Conservation (phyloP, 2,329 filamentous ascomycete species). For the Triangularia setosa region DNA sequence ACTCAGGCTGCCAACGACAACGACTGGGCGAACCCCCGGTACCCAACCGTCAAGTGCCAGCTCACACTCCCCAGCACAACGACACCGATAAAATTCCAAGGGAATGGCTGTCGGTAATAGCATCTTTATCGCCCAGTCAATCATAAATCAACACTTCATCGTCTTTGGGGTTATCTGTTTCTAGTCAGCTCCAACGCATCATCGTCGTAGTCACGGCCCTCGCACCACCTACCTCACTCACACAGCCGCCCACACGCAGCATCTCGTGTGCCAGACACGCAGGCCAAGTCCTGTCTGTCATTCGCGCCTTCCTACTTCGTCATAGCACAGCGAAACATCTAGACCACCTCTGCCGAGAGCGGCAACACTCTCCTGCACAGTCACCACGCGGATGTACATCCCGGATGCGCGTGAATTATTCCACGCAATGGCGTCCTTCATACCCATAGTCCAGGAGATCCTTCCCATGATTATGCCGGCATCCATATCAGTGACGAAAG, state of each 20-base stretch:
- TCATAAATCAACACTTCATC: no score
- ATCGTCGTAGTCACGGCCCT: no score
- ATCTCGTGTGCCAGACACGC: neutral
- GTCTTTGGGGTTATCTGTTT: no score
- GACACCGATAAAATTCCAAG: neutral
- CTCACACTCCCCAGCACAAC: neutral
- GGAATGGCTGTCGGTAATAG: neutral
- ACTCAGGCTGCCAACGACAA: neutral
- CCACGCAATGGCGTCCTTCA: constrained; percentile 45
- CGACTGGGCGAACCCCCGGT: neutral
- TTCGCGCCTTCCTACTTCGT: constrained; percentile 9
- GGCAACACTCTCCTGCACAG: neutral
- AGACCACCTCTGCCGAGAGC: neutral
- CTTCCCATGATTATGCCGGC: constrained; percentile 57
- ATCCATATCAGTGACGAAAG: constrained; percentile 53
- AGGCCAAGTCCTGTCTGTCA: constrained; percentile 7
- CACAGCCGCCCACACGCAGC: neutral
- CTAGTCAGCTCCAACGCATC: no score
- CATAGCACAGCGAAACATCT: neutral
- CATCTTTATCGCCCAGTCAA: no score
- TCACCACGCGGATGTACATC: neutral
- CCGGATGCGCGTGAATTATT: neutral
- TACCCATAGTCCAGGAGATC: constrained; percentile 55
- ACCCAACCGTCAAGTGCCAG: neutral
- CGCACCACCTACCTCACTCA: neutral